phyloP scores from a whole-genome alignment of 2,329 filamentous ascomycete genomes.

The Calonectria hongkongensis region DNA sequence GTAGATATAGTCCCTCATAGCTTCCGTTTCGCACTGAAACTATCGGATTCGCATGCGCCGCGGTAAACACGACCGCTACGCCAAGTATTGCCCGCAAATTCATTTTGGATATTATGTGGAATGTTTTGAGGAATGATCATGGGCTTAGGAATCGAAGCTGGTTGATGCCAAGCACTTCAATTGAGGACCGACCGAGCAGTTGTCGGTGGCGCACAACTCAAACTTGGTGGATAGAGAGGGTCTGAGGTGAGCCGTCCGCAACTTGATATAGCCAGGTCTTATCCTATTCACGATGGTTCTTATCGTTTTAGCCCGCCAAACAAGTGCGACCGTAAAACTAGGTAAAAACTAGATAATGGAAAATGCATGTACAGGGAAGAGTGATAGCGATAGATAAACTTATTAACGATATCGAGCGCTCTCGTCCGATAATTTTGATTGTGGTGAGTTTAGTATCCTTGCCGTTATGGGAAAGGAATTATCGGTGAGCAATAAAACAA shows the following conservation, averaged over 20 bases:
- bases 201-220: not conserved
- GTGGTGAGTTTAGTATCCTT: not conserved
- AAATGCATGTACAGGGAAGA: not conserved
- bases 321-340: not conserved
- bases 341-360: constrained; percentile 11
- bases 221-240: not conserved
- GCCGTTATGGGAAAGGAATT: constrained; percentile 6
- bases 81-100: not conserved
- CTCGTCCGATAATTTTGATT: not conserved
- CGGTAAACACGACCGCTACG: not conserved
- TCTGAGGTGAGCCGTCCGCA: not conserved
- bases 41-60: not conserved
- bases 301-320: constrained; percentile 4
- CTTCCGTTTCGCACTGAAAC: constrained; percentile 14
- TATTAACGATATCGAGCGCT: not conserved
- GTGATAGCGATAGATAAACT: not conserved
- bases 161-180: no score
- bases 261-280: constrained; percentile 3
- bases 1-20: constrained; percentile 3
- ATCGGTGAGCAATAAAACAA: not conserved
- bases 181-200: not conserved
- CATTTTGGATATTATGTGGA: not conserved
- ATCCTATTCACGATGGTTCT: not conserved
- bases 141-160: not conserved
- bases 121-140: not conserved